Evolutionary conservation across 306 rosid species (phyloP).

Genomic region (Phaseolus lunatus): DNA sequence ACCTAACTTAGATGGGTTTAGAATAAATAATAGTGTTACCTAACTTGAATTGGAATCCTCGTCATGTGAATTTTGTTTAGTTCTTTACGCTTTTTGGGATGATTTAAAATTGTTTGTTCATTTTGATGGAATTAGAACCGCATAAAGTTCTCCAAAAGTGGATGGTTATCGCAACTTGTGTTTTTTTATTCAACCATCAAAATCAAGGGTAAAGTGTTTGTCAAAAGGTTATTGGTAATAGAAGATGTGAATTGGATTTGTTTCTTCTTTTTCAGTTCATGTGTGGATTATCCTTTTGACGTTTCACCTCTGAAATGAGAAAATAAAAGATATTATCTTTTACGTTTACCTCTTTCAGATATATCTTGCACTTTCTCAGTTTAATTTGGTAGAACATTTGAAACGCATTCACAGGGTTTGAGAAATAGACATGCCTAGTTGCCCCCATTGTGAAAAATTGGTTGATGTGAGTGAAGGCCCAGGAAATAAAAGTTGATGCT

Average conservation of each 20-base stretch:
- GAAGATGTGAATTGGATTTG: constrained; percentile 8
- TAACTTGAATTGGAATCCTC: constrained; percentile 5
- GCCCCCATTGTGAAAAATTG: neutral
- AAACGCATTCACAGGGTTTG: neutral
- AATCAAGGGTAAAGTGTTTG: constrained; percentile 23
- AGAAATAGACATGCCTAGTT: neutral
- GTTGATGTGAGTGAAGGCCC: neutral
- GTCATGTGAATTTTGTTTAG: neutral
- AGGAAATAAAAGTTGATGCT: neutral
- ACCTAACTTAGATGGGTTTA: neutral
- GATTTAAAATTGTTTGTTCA: constrained; percentile 4
- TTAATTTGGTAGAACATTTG: neutral
- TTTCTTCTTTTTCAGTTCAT: neutral
- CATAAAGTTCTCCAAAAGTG: constrained; percentile 6
- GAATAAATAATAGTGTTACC: constrained; percentile 4
- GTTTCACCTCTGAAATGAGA: neutral
- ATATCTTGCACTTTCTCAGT: neutral
- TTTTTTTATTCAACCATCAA: neutral
- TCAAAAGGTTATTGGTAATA: constrained; percentile 17
- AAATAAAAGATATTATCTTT: too few species aligned
- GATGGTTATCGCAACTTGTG: constrained; percentile 6
- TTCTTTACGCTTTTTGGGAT: neutral
- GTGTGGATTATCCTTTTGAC: neutral
- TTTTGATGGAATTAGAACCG: constrained; percentile 20
- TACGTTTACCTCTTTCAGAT: too few species aligned